Evolutionary conservation across 805 yeast species (phyloP).

Genomic region (Barnettozyma sucrosica): DNA sequence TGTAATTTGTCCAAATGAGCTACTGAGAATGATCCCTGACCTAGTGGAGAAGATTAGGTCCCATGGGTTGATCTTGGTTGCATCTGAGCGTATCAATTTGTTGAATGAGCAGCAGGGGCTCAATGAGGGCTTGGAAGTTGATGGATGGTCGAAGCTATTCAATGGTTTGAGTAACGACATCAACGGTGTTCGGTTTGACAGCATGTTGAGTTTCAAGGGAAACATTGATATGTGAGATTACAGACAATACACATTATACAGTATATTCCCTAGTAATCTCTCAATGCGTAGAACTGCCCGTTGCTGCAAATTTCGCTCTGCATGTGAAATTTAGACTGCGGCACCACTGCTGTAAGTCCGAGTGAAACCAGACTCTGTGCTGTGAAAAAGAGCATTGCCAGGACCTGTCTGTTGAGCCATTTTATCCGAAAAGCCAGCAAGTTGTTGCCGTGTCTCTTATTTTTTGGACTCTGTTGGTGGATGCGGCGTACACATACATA

Average conservation of each 20-base stretch:
- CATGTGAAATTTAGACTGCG: background rate
- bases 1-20: slow-evolving; percentile 63
- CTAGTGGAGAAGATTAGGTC: slow-evolving; percentile 69
- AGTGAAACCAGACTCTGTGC: background rate
- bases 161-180: slow-evolving; percentile 25
- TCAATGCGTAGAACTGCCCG: background rate
- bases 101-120: slow-evolving; percentile 15
- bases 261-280: background rate
- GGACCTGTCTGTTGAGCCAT: background rate
- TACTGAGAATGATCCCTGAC: slow-evolving; percentile 69
- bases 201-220: slow-evolving; percentile 62
- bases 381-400: background rate
- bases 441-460: too few relatives aligned
- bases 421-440: too few relatives aligned
- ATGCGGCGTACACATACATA: too few relatives aligned
- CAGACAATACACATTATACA: background rate
- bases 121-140: background rate
- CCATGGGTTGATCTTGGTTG: slow-evolving; percentile 80
- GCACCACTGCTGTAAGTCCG: background rate
- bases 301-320: too few relatives aligned
- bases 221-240: slow-evolving; percentile 39
- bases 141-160: background rate
- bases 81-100: slow-evolving; percentile 38
- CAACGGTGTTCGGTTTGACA: slow-evolving; percentile 63
- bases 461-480: too few relatives aligned